These are phyloP conservation scores for Cryptosporidium canis DNA, from an alignment of 169 alveolate species.

Conservation along the genomic window DNA sequence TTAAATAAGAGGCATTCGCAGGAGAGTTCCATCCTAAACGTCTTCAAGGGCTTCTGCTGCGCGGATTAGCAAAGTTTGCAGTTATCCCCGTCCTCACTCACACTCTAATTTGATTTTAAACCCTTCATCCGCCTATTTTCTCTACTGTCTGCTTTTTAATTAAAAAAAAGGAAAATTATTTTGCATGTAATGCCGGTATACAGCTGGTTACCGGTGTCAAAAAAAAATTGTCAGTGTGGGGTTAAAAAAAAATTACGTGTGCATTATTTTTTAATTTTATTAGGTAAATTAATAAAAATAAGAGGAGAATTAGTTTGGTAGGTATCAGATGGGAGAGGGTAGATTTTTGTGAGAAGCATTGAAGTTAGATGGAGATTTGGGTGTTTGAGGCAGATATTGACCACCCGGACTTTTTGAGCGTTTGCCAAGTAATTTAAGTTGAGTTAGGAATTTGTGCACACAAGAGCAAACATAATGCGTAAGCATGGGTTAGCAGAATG, in stretches of 20 bases:
- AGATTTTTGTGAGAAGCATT: too few species aligned
- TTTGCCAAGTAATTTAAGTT: neutral
- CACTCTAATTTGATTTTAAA: neutral
- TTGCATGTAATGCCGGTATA: constrained; percentile 20
- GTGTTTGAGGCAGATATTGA: neutral
- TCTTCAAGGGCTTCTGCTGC: constrained; percentile 65
- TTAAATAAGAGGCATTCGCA: constrained; percentile 20
- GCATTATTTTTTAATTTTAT: neutral
- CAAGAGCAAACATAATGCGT: neutral
- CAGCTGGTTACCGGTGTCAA: neutral
- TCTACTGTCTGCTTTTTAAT: neutral
- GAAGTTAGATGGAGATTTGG: too few species aligned
- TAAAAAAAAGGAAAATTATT: neutral
- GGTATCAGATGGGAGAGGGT: neutral
- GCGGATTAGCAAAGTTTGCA: neutral
- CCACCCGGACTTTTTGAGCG: neutral
- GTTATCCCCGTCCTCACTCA: neutral
- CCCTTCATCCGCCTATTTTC: neutral
- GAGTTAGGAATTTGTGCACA: neutral
- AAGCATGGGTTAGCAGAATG: neutral
- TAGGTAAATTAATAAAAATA: neutral
- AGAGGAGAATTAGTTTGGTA: neutral
- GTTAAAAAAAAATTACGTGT: neutral
- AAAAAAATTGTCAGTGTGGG: constrained; percentile 27
- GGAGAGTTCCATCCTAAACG: constrained; percentile 34